These are phyloP conservation scores for Xylaria scruposa DNA, from an alignment of 495 filamentous ascomycete species.

Conservation along the genomic window DNA sequence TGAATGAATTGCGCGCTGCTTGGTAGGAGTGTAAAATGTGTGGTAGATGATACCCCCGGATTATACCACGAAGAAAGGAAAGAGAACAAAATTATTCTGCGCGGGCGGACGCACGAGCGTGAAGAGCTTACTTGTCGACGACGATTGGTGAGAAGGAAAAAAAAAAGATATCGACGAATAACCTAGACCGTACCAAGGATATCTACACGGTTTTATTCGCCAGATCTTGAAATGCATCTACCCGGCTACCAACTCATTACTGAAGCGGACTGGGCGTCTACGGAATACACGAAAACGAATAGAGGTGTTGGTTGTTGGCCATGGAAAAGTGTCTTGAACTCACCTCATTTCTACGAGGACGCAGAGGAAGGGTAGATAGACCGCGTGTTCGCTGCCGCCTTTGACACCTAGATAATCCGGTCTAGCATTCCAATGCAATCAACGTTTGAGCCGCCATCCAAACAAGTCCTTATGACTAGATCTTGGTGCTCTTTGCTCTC, in stretches of 20 bases:
- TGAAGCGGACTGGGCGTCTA: not conserved
- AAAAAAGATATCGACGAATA: not conserved
- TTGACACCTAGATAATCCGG: not conserved
- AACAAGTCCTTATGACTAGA: not conserved
- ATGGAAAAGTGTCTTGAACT: not conserved
- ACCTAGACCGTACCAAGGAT: not conserved
- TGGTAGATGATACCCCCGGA: constrained; percentile 16
- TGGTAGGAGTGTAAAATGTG: not conserved
- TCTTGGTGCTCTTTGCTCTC: not conserved
- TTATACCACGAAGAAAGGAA: not conserved
- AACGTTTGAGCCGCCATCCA: not conserved
- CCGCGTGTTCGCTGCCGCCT: not conserved
- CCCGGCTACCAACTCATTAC: not conserved
- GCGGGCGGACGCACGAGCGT: not conserved
- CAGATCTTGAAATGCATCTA: not conserved
- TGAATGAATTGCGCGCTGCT: not conserved
- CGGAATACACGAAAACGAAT: not conserved
- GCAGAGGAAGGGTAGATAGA: constrained; percentile 1
- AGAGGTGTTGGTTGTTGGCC: not conserved
- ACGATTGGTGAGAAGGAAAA: not conserved
- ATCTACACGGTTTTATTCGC: not conserved
- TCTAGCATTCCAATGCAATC: constrained; percentile 15
- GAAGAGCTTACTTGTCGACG: not conserved
- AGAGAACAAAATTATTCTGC: not conserved
- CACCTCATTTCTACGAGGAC: not conserved